A percentile compares a stretch with the other conserved stretches of the same genome.
phyloP scores from a whole-genome alignment of 2,329 filamentous ascomycete species.

The Sporothrix brasiliensis region DNA sequence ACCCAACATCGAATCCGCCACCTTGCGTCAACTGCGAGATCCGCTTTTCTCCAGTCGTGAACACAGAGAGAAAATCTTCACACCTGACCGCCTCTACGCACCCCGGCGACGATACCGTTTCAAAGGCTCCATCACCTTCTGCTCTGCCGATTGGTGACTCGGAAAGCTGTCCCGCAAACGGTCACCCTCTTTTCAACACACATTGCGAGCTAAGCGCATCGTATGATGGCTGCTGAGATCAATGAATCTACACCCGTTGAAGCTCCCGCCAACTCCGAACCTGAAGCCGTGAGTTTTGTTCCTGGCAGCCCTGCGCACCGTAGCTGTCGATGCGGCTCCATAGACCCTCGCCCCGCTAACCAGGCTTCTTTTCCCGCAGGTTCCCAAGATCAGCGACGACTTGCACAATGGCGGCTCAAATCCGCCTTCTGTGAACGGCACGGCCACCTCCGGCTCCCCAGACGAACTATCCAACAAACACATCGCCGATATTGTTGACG shows the following conservation, averaged over 20 bases:
- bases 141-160: constrained; percentile 32
- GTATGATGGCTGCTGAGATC: constrained; percentile 68
- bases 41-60: constrained; percentile 22
- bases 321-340: constrained; percentile 24
- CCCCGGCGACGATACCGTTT: constrained; percentile 31
- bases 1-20: neutral
- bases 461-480: constrained; percentile 62
- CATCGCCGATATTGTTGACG: constrained; percentile 59
- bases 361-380: constrained; percentile 39
- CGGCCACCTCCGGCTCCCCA: constrained; percentile 41
- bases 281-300: constrained; percentile 49
- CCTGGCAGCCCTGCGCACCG: no score
- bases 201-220: constrained; percentile 49
- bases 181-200: constrained; percentile 31
- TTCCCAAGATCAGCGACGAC: constrained; percentile 45
- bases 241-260: constrained; percentile 57
- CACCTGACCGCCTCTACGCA: constrained; percentile 19
- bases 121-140: neutral
- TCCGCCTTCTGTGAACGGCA: constrained; percentile 54
- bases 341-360: constrained; percentile 9
- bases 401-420: constrained; percentile 54
- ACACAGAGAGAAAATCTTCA: constrained; percentile 21
- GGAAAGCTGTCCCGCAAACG: constrained; percentile 33
- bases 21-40: constrained; percentile 12
- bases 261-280: constrained; percentile 54